Evolutionary conservation across 371 early-diverging fungal species (phyloP).

Genomic region (Lichtheimia hyalospora): DNA sequence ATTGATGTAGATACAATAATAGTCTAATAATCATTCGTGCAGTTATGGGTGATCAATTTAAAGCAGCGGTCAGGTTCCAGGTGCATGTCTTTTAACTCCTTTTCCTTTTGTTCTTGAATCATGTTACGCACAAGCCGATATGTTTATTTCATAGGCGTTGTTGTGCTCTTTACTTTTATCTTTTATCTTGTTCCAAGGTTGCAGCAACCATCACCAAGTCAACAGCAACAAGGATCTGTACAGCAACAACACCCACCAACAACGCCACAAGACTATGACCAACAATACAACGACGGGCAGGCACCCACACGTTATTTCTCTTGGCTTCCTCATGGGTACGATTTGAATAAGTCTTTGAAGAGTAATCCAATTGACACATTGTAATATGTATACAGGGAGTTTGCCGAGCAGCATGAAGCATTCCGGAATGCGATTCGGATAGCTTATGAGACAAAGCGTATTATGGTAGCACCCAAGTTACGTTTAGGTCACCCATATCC

Average conservation of each 20-base stretch:
- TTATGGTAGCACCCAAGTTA: conserved; percentile 46
- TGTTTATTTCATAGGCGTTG: conserved; percentile 8
- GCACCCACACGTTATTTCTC: conserved; percentile 21
- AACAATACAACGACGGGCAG: conserved; percentile 3
- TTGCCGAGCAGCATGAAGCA: conserved; percentile 42
- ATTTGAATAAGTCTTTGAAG: background rate
- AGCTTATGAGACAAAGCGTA: conserved; percentile 44
- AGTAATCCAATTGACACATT: background rate
- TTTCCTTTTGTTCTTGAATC: conserved; percentile 1
- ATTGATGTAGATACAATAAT: no score
- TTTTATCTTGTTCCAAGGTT: conserved; percentile 3
- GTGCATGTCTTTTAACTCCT: background rate
- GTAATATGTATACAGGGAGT: conserved; percentile 18
- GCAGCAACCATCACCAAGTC: background rate
- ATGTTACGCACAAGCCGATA: conserved; percentile 10
- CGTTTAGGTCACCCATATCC: conserved; percentile 34
- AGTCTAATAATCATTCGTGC: no score
- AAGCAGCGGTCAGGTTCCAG: no score
- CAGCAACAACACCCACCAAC: no score
- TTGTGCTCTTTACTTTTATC: background rate
- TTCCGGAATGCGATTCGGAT: conserved; percentile 48
- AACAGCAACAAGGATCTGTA: no score
- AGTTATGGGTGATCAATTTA: no score
- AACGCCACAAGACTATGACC: background rate
- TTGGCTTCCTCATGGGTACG: conserved; percentile 41